Conservation (phyloP, 2,329 filamentous ascomycete species). For the Botrytis galanthina region DNA sequence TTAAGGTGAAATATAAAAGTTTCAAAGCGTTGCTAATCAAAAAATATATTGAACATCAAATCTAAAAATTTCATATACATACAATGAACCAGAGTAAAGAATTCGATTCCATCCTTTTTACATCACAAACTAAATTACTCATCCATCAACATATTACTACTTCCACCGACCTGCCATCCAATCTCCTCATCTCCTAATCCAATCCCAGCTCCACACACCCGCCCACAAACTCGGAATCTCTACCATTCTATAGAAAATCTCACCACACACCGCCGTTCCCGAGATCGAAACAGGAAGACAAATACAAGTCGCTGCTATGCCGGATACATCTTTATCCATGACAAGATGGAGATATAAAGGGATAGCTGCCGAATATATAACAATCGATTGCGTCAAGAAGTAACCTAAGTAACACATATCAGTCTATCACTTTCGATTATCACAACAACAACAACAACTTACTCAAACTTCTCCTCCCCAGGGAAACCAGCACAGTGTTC, state of each 20-base stretch:
- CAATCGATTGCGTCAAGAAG: slow-evolving; percentile 43
- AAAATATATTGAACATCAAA: not conserved
- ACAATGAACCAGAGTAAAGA: not conserved
- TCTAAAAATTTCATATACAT: too few species aligned
- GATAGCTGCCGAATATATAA: slow-evolving; percentile 45
- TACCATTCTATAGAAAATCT: slow-evolving; percentile 24
- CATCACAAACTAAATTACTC: not conserved
- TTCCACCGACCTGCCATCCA: not conserved
- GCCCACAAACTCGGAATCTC: slow-evolving; percentile 22
- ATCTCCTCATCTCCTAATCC: slow-evolving; percentile 10
- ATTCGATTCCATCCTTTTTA: not conserved
- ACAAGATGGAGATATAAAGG: slow-evolving; percentile 35
- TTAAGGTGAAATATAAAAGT: not conserved
- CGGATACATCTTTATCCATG: not conserved
- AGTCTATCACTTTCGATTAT: not conserved
- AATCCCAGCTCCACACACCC: slow-evolving; percentile 19
- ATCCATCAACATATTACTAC: not conserved
- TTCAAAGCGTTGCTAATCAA: too few species aligned
- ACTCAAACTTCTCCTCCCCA: slow-evolving; percentile 47
- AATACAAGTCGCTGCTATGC: not conserved
- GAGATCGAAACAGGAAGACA: not conserved
- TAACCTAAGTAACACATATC: slow-evolving; percentile 37
- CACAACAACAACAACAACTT: slow-evolving; percentile 29
- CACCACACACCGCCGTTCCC: slow-evolving; percentile 7
- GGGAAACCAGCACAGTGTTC: slow-evolving; percentile 39